Conservation (phyloP, 1,139 yeast genomes). For the Candida sojae region DNA sequence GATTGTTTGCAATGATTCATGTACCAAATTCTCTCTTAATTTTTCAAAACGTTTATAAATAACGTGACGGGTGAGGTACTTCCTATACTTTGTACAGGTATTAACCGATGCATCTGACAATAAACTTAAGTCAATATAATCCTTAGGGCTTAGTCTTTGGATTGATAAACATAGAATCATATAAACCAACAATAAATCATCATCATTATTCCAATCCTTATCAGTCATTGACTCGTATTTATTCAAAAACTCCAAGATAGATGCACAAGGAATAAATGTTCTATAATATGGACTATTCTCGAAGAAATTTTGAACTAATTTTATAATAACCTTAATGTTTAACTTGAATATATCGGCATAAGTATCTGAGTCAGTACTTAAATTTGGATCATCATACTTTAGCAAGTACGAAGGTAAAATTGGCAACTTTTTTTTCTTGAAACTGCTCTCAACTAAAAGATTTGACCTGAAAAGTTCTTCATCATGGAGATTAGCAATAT, state of each 20-base stretch:
- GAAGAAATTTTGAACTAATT: constrained; percentile 36
- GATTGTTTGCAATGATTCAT: constrained; percentile 49
- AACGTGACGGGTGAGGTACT: constrained; percentile 30
- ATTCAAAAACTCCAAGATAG: constrained; percentile 30
- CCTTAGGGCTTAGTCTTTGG: constrained; percentile 40
- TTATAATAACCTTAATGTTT: constrained; percentile 26
- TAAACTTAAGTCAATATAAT: constrained; percentile 28
- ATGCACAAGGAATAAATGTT: constrained; percentile 30
- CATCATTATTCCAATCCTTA: constrained; percentile 51
- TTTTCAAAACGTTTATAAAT: constrained; percentile 39
- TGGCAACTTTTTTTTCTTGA: constrained; percentile 32
- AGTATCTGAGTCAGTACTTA: constrained; percentile 23
- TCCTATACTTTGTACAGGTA: constrained; percentile 28
- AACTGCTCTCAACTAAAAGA: constrained; percentile 22
- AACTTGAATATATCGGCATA: constrained; percentile 19
- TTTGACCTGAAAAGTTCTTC: constrained; percentile 11
- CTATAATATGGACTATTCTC: constrained; percentile 29
- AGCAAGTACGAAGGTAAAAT: constrained; percentile 19
- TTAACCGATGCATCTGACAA: constrained; percentile 17
- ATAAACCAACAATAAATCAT: constrained; percentile 47
- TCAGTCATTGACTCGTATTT: constrained; percentile 30
- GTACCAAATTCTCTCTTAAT: constrained; percentile 46
- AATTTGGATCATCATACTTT: constrained; percentile 24
- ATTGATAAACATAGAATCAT: constrained; percentile 46
- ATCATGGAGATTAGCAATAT: constrained; percentile 9